Conservation (phyloP, 2,329 filamentous ascomycete species). For the Cladorrhinum sp. region DNA sequence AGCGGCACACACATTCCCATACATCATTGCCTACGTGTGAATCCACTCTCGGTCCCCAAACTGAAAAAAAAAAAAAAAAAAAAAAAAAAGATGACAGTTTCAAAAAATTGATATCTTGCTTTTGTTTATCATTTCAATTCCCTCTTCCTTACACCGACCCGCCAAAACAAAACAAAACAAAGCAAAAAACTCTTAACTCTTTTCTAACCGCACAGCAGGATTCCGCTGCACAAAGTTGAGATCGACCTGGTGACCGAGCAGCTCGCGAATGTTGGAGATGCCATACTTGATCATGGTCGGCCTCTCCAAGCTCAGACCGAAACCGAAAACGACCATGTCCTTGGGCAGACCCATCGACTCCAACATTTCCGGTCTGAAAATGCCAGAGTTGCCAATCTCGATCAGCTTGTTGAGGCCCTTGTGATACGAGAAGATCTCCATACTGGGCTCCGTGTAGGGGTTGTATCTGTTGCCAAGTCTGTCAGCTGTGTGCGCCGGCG, state of each 20-base stretch:
- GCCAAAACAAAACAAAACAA: too few species aligned
- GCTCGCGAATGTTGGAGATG: conserved; percentile 85
- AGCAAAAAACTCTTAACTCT: conserved; percentile 53
- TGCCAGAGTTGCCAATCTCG: conserved; percentile 96
- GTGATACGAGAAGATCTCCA: conserved; percentile 98
- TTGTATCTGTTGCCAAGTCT: conserved; percentile 57
- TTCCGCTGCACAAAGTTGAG: conserved; percentile 88
- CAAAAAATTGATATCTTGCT: not conserved
- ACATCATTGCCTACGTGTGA: too few species aligned
- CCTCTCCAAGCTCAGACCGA: conserved; percentile 85
- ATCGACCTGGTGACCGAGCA: conserved; percentile 94
- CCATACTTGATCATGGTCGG: conserved; percentile 97
- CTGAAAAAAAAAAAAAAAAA: too few species aligned
- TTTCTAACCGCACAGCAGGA: conserved; percentile 84
- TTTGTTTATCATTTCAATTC: conserved; percentile 12
- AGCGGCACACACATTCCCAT: too few species aligned
- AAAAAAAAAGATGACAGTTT: too few species aligned
- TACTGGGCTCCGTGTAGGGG: conserved; percentile 89
- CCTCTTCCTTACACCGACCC: too few species aligned
- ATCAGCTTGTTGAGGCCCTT: conserved; percentile 85
- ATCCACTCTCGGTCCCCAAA: too few species aligned
- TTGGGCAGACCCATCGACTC: conserved; percentile 50
- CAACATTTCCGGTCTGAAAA: conserved; percentile 96
- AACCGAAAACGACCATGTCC: conserved; percentile 91
- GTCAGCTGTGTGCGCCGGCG: not conserved